Evolutionary conservation across 192 early-diverging fungal species (phyloP), one percentile per base, ranked within the genome.

Genomic region (Rhizophagus sp.): DNA sequence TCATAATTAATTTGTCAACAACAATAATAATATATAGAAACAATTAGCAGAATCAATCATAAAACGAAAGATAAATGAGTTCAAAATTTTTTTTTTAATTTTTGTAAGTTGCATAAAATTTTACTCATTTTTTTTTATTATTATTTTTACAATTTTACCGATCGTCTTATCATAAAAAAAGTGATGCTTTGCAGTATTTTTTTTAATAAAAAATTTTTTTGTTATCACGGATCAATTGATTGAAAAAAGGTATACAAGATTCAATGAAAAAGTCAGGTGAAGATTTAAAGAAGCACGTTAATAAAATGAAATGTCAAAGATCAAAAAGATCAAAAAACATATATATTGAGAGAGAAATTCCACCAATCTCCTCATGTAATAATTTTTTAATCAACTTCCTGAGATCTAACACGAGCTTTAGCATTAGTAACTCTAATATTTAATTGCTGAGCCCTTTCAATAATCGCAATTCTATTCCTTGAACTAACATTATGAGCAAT

Each of bases 401-500:
- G 77, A 61, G 77, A 36, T 36, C 64, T 67, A 69, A 79, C 34
- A 24, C 77, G 77, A 79, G 77, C 77, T 69, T 79, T 79, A 62
- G 65, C 63, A 91, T 99, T 99, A 88, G 91, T 92, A 81, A 99
- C 94, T 90, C 96, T 97, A 83, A 99, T 91, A 90, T 95, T 92
- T 74, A 99, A 90, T 90, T 99, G 95, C 85, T 92, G 90, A 85
- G 98, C 98, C 80, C 96, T 93, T 89, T 96, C 93, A 81, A 98
- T 83, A 81, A 99, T 97, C 65, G 87, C 91, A 70, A 97, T 89
- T 78, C 98, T 91, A 90, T 99, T 98, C 89, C 92, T 93, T 88
- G 96, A 93, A 75, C 92, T 92, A 81, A 99, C 94, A 89, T 94
- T 95, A 93, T 97, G 96, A 87, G 96, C 97, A 82, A 99, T 98